phyloP scores from a whole-genome alignment of 2,329 filamentous ascomycete species.

The Zymoseptoria crescenta region DNA sequence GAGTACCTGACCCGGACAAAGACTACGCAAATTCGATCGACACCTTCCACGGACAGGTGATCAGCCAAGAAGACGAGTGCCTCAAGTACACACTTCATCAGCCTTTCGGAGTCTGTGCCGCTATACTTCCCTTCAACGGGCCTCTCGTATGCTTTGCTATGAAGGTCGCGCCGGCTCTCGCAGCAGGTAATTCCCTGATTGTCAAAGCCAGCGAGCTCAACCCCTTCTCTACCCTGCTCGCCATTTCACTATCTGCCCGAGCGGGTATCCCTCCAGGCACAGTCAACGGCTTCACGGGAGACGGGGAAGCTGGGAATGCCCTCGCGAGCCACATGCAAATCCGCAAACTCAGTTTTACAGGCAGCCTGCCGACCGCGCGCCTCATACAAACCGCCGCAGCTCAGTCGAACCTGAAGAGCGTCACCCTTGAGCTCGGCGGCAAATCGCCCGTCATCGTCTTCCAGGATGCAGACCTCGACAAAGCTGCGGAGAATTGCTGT shows the following conservation, averaged over 20 bases:
- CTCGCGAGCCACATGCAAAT: conserved; percentile 29
- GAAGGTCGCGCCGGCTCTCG: conserved; percentile 55
- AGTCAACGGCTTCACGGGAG: conserved; percentile 31
- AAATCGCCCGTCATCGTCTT: conserved; percentile 24
- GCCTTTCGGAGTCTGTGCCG: conserved; percentile 46
- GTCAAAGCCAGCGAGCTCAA: conserved; percentile 41
- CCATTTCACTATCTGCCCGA: too few relatives aligned
- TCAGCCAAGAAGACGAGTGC: too few relatives aligned
- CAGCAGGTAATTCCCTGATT: conserved; percentile 51
- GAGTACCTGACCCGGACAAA: too few relatives aligned
- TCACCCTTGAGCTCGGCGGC: conserved; percentile 25
- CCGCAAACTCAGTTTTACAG: conserved; percentile 23
- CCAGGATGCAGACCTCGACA: conserved; percentile 24
- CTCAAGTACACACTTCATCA: conserved; percentile 16
- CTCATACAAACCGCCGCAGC: conserved; percentile 18
- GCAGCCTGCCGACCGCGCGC: conserved; percentile 18
- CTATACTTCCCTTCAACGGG: conserved; percentile 54
- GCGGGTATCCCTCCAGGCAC: conserved; percentile 37
- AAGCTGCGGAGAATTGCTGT: conserved; percentile 28
- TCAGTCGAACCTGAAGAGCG: conserved; percentile 24
- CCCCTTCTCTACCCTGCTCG: too few relatives aligned
- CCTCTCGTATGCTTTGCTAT: conserved; percentile 36
- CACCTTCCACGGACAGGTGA: too few relatives aligned
- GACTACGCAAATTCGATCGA: too few relatives aligned
- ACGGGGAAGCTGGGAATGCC: conserved; percentile 24